Evolutionary conservation across 345 rosid species (phyloP), one percentile per base, ranked within the genome.

Genomic region (Euphorbia peplus): DNA sequence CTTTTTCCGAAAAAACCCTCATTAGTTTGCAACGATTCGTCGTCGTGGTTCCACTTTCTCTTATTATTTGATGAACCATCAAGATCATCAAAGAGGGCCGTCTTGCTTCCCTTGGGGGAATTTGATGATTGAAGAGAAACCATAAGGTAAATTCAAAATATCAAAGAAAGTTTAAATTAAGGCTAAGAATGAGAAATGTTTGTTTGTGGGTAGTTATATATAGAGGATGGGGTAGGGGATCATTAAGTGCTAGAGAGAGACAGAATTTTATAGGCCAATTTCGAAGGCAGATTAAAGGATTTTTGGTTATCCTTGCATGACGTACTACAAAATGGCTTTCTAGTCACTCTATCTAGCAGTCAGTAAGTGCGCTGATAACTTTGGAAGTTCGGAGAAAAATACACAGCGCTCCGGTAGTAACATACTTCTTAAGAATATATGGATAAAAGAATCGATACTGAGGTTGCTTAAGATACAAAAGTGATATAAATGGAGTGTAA

Each of bases 321-420:
- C 82, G 86, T 85, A 83, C 74, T 63, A 64, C 82, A 76, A 85
- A 80, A 80, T 74, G 85, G 82, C 77, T 78, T 76, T 71, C 72
- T 70, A 69, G 67, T 75, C 46, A 71, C 55, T 63, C 13, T 35
- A 9, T 7, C 9, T n/a, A n/a, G n/a, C n/a, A n/a, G n/a, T n/a
- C n/a, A n/a, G n/a, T n/a, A n/a, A n/a, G n/a, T n/a, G n/a, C n/a
- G n/a, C n/a, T n/a, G n/a, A n/a, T n/a, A n/a, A n/a, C n/a, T n/a
- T n/a, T n/a, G n/a, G n/a, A n/a, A n/a, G n/a, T n/a, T n/a, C n/a
- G n/a, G n/a, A n/a, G n/a, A n/a, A n/a, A n/a, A n/a, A n/a, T n/a
- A n/a, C n/a, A n/a, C n/a, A n/a, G n/a, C n/a, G n/a, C n/a, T n/a
- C n/a, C n/a, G n/a, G n/a, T n/a, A n/a, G n/a, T n/a, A n/a, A n/a